phyloP scores from a whole-genome alignment of 225 moss, liverwort and hornwort species.

The Pleurozium schreberi region DNA sequence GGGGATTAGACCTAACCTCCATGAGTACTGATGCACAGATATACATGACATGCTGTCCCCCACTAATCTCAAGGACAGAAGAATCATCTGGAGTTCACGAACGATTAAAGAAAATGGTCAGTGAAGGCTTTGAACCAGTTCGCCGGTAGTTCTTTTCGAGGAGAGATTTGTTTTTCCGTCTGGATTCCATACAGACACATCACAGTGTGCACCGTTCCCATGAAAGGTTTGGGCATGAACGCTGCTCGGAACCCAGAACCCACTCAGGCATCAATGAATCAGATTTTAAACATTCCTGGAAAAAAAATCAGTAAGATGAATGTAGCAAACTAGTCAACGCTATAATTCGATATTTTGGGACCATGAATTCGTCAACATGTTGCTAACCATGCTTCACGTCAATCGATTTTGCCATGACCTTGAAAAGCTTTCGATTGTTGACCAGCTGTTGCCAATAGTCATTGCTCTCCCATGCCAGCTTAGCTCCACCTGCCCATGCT shows the following conservation, averaged over 20 bases:
- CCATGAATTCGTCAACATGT: background rate
- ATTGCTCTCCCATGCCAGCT: constrained; percentile 53
- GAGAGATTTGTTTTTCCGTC: constrained; percentile 21
- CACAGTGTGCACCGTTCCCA: constrained; percentile 61
- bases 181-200: constrained; percentile 48
- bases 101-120: background rate
- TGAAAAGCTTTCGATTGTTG: constrained; percentile 62
- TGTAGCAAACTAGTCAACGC: background rate
- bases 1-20: background rate
- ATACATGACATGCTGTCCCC: background rate
- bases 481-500: constrained; percentile 65
- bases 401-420: constrained; percentile 73
- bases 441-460: constrained; percentile 62
- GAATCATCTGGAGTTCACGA: background rate
- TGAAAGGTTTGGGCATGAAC: constrained; percentile 80
- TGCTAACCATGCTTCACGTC: constrained; percentile 62
- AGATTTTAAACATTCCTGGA: background rate
- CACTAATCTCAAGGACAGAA: background rate
- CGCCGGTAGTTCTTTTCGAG: background rate
- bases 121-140: constrained; percentile 21
- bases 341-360: background rate
- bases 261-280: background rate
- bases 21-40: background rate
- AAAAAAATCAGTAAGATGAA: background rate
- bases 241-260: constrained; percentile 50